These are phyloP conservation scores for Ceratocystis harringtonii DNA, from an alignment of 2,329 filamentous ascomycete genomes.

Conservation along the genomic window DNA sequence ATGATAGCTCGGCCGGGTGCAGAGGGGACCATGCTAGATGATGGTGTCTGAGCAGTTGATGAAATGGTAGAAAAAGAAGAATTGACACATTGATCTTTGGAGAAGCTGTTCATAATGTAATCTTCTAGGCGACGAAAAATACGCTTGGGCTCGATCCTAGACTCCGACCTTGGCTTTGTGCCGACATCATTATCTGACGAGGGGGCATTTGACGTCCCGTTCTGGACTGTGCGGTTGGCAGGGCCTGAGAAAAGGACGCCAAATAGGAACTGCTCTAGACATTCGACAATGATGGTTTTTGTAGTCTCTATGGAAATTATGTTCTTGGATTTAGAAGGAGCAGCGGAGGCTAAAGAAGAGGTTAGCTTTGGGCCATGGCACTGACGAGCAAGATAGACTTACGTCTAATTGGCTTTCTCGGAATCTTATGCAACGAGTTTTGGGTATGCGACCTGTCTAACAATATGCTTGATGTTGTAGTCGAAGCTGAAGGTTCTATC, in stretches of 20 bases:
- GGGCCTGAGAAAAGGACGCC: not conserved
- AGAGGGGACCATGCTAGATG: not conserved
- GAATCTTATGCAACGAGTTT: slow-evolving; percentile 6
- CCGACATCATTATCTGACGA: not conserved
- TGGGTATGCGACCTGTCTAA: not conserved
- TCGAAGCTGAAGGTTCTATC: not conserved
- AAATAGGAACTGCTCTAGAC: slow-evolving; percentile 2
- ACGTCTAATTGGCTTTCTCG: not conserved
- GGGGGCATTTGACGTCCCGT: not conserved
- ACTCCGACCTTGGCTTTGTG: not conserved
- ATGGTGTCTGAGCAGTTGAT: not conserved
- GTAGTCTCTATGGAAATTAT: not conserved
- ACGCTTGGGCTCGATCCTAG: slow-evolving; percentile 19
- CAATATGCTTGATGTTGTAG: not conserved
- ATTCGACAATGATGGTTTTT: not conserved
- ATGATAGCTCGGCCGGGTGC: not conserved
- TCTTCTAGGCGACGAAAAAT: slow-evolving; percentile 68
- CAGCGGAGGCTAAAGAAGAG: not conserved
- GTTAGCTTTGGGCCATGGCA: not conserved
- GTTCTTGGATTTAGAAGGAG: not conserved
- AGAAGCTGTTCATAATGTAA: slow-evolving; percentile 56
- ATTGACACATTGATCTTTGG: slow-evolving; percentile 58
- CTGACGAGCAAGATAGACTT: not conserved
- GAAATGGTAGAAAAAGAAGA: slow-evolving; percentile 42
- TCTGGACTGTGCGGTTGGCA: not conserved